A percentile compares a stretch with the other conserved stretches of the same genome.
Conservation (phyloP, 1,284 basidiomycete genomes). For the Cystobasidium slooffiae region DNA sequence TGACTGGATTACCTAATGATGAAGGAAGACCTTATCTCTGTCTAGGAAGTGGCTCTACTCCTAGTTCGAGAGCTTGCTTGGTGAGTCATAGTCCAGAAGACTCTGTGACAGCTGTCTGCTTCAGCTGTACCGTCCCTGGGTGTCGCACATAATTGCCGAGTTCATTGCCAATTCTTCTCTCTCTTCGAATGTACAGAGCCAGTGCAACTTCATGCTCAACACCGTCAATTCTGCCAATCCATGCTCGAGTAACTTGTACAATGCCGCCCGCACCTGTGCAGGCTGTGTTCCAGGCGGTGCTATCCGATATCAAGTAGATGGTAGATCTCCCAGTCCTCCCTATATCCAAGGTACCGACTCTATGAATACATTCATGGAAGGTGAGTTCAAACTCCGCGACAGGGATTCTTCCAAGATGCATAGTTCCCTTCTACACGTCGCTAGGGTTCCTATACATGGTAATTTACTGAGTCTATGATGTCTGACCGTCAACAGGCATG, state of each 20-base stretch:
- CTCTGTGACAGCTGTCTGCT: background rate
- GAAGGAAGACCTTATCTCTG: constrained; percentile 23
- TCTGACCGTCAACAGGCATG: no score
- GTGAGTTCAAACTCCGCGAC: background rate
- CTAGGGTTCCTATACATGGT: no score
- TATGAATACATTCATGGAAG: constrained; percentile 22
- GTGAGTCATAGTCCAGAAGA: constrained; percentile 9
- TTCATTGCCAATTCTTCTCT: no score
- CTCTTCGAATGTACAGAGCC: constrained; percentile 10
- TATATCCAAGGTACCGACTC: background rate
- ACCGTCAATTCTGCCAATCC: constrained; percentile 22
- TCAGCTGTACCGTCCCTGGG: background rate
- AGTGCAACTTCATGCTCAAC: constrained; percentile 36
- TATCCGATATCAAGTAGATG: constrained; percentile 20
- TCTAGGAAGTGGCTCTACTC: constrained; percentile 9
- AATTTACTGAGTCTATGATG: no score
- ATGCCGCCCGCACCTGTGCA: constrained; percentile 18
- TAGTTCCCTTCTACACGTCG: no score
- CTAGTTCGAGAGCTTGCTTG: constrained; percentile 13
- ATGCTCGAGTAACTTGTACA: constrained; percentile 21
- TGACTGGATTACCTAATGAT: constrained; percentile 9
- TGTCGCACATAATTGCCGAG: background rate
- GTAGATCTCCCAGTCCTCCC: constrained; percentile 2
- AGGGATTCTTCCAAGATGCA: background rate
- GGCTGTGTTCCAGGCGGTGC: constrained; percentile 20